Evolutionary conservation across 306 rosid genomes (phyloP).

Genomic region (Prinsepia uniflora): DNA sequence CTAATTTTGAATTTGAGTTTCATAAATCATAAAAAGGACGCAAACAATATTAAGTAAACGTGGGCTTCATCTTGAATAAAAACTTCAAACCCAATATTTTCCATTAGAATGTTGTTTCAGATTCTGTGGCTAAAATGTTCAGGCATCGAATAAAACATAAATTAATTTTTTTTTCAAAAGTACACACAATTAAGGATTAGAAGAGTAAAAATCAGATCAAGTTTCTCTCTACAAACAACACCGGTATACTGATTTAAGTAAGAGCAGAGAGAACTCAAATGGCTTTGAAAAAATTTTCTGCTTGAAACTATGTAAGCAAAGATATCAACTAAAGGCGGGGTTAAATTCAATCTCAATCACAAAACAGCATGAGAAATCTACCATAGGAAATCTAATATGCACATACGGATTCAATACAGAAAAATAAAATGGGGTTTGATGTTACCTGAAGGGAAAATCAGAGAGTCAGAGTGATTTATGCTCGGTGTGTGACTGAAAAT

Average conservation of each 20-base stretch:
- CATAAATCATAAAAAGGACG: background rate
- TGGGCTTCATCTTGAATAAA: background rate
- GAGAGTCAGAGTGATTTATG: background rate
- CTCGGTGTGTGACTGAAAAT: conserved; percentile 10
- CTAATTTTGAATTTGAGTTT: background rate
- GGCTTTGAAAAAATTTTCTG: background rate
- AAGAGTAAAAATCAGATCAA: no score
- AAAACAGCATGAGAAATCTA: background rate
- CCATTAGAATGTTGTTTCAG: background rate
- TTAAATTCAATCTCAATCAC: background rate
- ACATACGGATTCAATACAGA: background rate
- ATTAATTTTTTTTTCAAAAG: background rate
- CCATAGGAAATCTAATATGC: background rate
- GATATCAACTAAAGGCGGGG: background rate
- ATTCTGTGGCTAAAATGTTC: background rate
- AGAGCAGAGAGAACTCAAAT: background rate
- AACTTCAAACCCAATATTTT: background rate
- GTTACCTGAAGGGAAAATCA: conserved; percentile 12
- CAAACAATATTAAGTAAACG: background rate
- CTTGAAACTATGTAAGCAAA: background rate
- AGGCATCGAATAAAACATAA: background rate
- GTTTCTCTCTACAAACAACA: background rate
- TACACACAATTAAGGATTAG: background rate
- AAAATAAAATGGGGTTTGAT: background rate
- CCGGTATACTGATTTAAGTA: background rate